Evolutionary conservation across 441 rosid species (phyloP), one percentile per base, ranked within the genome.

Genomic region (Bruguiera hainesii): DNA sequence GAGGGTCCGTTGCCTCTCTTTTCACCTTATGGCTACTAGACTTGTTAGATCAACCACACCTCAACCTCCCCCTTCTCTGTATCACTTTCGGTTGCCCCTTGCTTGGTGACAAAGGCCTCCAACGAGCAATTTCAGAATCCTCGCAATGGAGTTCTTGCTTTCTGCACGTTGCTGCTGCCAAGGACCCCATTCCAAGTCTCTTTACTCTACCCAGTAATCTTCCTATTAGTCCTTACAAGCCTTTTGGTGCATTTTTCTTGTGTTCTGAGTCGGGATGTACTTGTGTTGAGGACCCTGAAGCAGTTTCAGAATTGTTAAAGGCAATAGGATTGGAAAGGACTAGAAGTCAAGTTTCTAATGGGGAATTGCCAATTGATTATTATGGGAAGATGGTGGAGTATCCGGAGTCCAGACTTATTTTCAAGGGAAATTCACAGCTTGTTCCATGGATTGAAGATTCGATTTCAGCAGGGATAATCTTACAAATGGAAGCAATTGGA

Each of bases 1-100:
- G 88, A 65, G 96, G 92, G 68, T 85, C 86, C 5, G 65, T 89
- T 19, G 97, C 96, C 50, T 81, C 86, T 65, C 88, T 91, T 64
- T 86, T 86, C 60, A 86, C 92, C 2, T 59, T 89, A 61, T 75
- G 83, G 87, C 75, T 89, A 73, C 84, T 91, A 3, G 82, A 78
- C 55, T 61, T 61, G 26, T 72, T 86, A 48, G 31, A 76, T 7
- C 69, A 1, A 28, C 62, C 72, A 1, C 64, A 28, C 6, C 51
- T 6, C 10, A 82, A 63, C 31, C 82, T 50, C 9, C 88, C 86
- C 5, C 76, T 89, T 6, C 76, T 89, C 53, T 89, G 96, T 81
- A 77, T 91, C 75, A 87, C 93, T 4, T 91, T 86, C 56, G 94
- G 94, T 15, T 77, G 87, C 0, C 90, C 93, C 2, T 76, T 88